These are phyloP conservation scores for Kurtzmaniella fragi DNA, from an alignment of 805 yeast genomes.

Conservation along the genomic window DNA sequence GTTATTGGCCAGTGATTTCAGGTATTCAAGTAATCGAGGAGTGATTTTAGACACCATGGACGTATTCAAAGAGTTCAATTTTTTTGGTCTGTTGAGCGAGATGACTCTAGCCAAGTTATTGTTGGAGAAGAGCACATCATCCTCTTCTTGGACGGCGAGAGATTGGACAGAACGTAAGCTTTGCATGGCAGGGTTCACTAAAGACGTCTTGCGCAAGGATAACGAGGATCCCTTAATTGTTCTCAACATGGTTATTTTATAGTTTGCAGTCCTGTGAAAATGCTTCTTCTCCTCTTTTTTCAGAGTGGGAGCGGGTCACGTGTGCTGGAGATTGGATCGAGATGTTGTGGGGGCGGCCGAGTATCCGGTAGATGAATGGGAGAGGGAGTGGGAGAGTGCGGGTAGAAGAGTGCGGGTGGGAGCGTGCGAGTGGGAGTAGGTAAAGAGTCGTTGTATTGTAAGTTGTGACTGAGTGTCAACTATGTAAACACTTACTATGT, in stretches of 20 bases:
- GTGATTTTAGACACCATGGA: slow-evolving; percentile 70
- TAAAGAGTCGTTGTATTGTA: too few species aligned
- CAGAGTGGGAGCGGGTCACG: neutral
- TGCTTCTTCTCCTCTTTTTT: slow-evolving; percentile 1
- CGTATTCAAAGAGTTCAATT: slow-evolving; percentile 78
- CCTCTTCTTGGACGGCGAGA: slow-evolving; percentile 21
- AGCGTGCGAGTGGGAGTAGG: too few species aligned
- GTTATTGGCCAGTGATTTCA: slow-evolving; percentile 61
- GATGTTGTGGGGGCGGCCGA: too few species aligned
- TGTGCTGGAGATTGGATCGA: too few species aligned
- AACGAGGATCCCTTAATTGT: too few species aligned
- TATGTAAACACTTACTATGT: too few species aligned
- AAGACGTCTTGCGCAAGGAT: too few species aligned
- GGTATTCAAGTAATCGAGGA: slow-evolving; percentile 72
- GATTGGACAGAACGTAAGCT: slow-evolving; percentile 1
- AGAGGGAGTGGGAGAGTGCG: too few species aligned
- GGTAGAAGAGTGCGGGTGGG: too few species aligned
- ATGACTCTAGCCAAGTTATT: slow-evolving; percentile 65
- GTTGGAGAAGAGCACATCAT: slow-evolving; percentile 61
- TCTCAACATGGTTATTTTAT: too few species aligned
- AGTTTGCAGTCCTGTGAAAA: neutral
- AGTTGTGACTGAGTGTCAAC: too few species aligned
- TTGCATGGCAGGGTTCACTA: neutral
- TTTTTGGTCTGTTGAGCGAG: slow-evolving; percentile 72
- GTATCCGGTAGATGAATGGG: too few species aligned